Evolutionary conservation across 768 basidiomycete genomes (phyloP).

Genomic region (Kwoniella sp.): DNA sequence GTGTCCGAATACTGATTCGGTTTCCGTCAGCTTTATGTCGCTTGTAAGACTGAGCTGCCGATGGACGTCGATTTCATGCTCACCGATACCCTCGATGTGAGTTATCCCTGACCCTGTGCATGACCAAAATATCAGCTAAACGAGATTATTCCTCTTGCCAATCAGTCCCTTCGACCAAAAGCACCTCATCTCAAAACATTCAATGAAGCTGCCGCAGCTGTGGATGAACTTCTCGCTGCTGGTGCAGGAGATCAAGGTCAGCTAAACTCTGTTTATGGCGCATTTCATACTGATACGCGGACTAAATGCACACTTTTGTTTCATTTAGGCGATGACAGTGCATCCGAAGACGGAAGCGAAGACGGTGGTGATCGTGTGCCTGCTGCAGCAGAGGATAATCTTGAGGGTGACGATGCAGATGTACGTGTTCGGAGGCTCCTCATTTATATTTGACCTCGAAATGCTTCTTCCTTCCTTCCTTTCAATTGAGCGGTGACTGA

Average conservation of each 20-base stretch:
- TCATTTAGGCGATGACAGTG: slow-evolving; percentile 29
- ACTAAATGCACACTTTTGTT: not conserved
- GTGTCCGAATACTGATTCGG: slow-evolving; percentile 4
- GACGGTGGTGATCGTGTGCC: slow-evolving; percentile 60
- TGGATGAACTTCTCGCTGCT: slow-evolving; percentile 84
- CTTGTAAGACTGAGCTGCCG: slow-evolving; percentile 85
- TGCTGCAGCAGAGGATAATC: slow-evolving; percentile 7
- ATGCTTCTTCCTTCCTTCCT: not conserved
- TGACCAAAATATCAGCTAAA: not conserved
- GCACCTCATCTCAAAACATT: slow-evolving; percentile 69
- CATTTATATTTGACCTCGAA: not conserved
- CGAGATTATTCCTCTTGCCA: not conserved
- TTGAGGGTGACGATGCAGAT: slow-evolving; percentile 15
- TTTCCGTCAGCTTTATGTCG: slow-evolving; percentile 67
- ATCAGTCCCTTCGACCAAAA: slow-evolving; percentile 83
- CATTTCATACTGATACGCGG: not conserved
- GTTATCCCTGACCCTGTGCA: slow-evolving; percentile 17
- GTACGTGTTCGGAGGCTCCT: slow-evolving; percentile 4
- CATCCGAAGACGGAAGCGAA: slow-evolving; percentile 50
- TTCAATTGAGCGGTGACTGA: not conserved
- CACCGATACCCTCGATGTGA: slow-evolving; percentile 86
- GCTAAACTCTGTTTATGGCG: no score
- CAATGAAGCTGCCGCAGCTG: slow-evolving; percentile 81
- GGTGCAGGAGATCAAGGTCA: slow-evolving; percentile 59
- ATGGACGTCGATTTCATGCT: slow-evolving; percentile 99